A percentile compares a stretch with the other conserved stretches of the same genome.
phyloP scores from a whole-genome alignment of 106 monocot species.

The Acorus gramineus region DNA sequence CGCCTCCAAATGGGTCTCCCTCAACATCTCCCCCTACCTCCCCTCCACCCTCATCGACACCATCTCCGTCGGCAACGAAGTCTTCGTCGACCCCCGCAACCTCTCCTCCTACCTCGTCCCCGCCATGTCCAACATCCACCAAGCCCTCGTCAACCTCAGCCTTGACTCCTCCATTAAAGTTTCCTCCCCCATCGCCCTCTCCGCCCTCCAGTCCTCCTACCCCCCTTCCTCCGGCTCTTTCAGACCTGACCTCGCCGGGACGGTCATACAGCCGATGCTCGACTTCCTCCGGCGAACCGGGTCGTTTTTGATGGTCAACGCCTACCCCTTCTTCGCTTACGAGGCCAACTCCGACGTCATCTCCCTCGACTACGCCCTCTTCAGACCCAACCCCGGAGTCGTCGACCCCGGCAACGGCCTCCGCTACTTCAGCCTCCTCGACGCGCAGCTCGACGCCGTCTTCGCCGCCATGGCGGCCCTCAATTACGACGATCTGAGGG shows the following conservation, averaged over 20 bases:
- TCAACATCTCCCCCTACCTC: slow-evolving; percentile 24
- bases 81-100: slow-evolving; percentile 17
- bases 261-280: slow-evolving; percentile 76
- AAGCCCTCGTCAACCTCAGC: slow-evolving; percentile 26
- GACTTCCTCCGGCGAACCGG: slow-evolving; percentile 47
- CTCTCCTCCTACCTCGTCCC: slow-evolving; percentile 51
- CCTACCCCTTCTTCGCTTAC: slow-evolving; percentile 95
- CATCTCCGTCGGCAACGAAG: slow-evolving; percentile 8
- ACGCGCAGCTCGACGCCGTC: slow-evolving; percentile 88
- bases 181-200: slow-evolving; percentile 73
- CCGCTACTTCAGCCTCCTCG: slow-evolving; percentile 63
- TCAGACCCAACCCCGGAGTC: slow-evolving; percentile 65
- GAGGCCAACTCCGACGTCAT: slow-evolving; percentile 59
- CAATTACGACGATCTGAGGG: slow-evolving; percentile 36
- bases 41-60: slow-evolving; percentile 3
- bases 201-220: slow-evolving; percentile 65
- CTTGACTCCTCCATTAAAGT: slow-evolving; percentile 56
- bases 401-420: slow-evolving; percentile 43
- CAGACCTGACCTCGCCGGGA: slow-evolving; percentile 37
- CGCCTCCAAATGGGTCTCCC: slow-evolving; percentile 44
- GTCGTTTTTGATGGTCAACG: slow-evolving; percentile 77
- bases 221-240: slow-evolving; percentile 71
- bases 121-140: slow-evolving; percentile 69
- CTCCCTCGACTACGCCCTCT: slow-evolving; percentile 81
- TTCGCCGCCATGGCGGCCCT: slow-evolving; percentile 51